Percentiles rank a stretch among this genome's conserved stretches.
Conservation (phyloP, 2,329 filamentous ascomycete genomes). For the Aphanocladium album region DNA sequence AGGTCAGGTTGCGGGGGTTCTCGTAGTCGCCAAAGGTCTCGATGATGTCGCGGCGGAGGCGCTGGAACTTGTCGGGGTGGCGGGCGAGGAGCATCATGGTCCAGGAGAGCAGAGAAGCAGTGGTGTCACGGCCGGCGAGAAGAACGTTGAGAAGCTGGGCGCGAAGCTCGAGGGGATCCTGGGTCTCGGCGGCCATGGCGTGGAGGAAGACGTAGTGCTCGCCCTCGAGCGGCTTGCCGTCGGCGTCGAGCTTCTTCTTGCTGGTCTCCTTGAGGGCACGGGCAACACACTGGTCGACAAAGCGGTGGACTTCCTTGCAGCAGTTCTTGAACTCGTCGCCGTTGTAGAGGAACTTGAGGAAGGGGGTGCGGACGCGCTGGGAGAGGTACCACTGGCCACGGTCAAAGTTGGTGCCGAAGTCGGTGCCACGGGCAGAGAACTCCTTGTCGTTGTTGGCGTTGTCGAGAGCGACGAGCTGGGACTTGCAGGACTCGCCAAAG, state of each 20-base stretch:
- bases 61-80: conserved; percentile 35
- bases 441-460: conserved; percentile 22
- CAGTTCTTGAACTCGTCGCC: conserved; percentile 57
- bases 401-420: conserved; percentile 30
- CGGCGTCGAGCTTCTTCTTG: conserved; percentile 6
- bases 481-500: conserved; percentile 51
- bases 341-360: conserved; percentile 41
- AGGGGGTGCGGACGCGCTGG: conserved; percentile 46
- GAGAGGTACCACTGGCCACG: conserved; percentile 38
- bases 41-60: conserved; percentile 38
- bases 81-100: conserved; percentile 32
- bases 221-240: neutral
- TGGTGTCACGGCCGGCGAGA: conserved; percentile 52
- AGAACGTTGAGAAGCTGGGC: conserved; percentile 32
- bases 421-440: conserved; percentile 17
- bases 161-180: conserved; percentile 22
- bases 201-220: conserved; percentile 29
- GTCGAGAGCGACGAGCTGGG: conserved; percentile 22
- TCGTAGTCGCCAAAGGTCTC: conserved; percentile 45
- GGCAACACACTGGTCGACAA: conserved; percentile 63
- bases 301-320: conserved; percentile 59
- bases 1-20: conserved; percentile 21
- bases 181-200: conserved; percentile 29
- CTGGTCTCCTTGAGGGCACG: conserved; percentile 36
- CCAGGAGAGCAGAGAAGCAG: conserved; percentile 46